These are phyloP conservation scores for Tephrocybe rancida DNA, from an alignment of 768 basidiomycete species.

Conservation along the genomic window DNA sequence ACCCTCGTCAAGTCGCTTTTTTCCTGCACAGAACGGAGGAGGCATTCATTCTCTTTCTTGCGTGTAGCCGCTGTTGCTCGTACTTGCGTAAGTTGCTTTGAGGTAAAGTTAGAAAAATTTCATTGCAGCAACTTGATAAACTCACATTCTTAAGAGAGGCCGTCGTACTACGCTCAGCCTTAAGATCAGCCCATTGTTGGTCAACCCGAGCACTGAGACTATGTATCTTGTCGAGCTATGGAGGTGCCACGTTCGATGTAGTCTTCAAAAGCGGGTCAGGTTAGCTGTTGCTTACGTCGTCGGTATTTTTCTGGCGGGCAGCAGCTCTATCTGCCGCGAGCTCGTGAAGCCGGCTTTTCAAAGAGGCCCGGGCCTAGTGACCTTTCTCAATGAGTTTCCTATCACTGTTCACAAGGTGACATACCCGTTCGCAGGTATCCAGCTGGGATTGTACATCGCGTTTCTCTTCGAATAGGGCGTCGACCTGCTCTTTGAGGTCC, in stretches of 20 bases:
- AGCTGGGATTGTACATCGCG: too few species aligned
- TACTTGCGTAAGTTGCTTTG: neutral
- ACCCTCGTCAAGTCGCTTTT: neutral
- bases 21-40: neutral
- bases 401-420: too few species aligned
- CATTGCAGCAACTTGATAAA: too few species aligned
- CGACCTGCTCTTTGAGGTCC: neutral
- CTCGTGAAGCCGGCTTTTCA: too few species aligned
- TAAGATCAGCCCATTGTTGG: neutral
- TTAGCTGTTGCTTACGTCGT: neutral
- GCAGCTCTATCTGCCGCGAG: neutral
- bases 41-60: neutral
- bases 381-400: too few species aligned
- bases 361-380: too few species aligned
- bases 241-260: neutral
- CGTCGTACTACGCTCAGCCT: neutral
- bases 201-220: neutral
- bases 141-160: too few species aligned
- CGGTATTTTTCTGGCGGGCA: neutral
- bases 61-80: neutral
- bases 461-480: neutral
- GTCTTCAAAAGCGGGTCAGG: neutral
- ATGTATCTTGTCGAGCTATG: neutral
- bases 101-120: neutral
- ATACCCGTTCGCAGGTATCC: too few species aligned